A percentile compares a stretch with the other conserved stretches of the same genome.
Conservation (phyloP, 768 basidiomycete species). For the Leccinellum rugosiceps region DNA sequence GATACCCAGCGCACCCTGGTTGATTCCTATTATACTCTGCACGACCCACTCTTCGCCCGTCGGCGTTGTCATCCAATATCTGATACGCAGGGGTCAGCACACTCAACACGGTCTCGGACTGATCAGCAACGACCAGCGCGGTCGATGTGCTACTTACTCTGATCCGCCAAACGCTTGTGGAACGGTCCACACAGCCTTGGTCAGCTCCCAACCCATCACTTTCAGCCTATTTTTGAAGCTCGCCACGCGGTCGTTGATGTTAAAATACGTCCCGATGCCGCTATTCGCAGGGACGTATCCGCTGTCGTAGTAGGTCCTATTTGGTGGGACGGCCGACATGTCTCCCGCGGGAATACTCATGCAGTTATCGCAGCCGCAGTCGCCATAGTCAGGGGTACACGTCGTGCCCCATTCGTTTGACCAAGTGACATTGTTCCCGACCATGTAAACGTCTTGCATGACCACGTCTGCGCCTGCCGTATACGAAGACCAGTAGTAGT, state of each 20-base stretch:
- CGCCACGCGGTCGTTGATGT: conserved; percentile 66
- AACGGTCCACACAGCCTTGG: conserved; percentile 74
- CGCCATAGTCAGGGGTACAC: conserved; percentile 65
- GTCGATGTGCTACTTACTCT: conserved; percentile 27
- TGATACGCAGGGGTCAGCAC: conserved; percentile 16
- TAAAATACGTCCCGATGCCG: conserved; percentile 46
- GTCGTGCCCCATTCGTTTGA: conserved; percentile 58
- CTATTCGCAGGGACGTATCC: conserved; percentile 26
- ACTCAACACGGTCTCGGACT: neutral
- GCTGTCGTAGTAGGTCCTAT: conserved; percentile 16
- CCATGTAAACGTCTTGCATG: conserved; percentile 56
- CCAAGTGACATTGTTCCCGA: conserved; percentile 60
- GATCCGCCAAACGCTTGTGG: conserved; percentile 68
- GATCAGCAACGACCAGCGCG: neutral
- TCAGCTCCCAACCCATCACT: conserved; percentile 64
- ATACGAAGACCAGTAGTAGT: conserved; percentile 61
- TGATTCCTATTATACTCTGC: conserved; percentile 62
- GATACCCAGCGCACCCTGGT: conserved; percentile 64
- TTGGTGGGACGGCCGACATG: conserved; percentile 25
- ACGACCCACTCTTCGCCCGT: conserved; percentile 71
- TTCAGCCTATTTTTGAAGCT: conserved; percentile 58
- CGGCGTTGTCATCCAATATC: conserved; percentile 61
- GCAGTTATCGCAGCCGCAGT: conserved; percentile 75
- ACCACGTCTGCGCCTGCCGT: conserved; percentile 66
- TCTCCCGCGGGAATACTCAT: conserved; percentile 40